Conservation (phyloP, 1,284 basidiomycete genomes). For the Chalciporus sp. region DNA sequence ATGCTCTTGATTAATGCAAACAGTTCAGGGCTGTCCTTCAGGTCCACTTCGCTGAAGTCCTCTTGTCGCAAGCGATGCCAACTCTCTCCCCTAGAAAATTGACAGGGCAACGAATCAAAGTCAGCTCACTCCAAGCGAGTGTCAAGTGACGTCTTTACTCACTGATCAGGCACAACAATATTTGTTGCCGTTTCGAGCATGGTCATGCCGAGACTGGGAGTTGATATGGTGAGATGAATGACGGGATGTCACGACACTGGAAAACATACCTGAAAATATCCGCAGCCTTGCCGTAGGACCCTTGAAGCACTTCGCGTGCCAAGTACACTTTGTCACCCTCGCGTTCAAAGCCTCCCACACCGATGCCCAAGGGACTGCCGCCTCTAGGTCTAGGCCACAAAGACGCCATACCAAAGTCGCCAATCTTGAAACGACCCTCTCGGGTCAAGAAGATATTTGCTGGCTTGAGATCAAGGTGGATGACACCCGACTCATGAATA, state of each 20-base stretch:
- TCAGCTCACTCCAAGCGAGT: conserved; percentile 15
- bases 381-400: conserved; percentile 69
- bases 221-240: conserved; percentile 7
- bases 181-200: conserved; percentile 95
- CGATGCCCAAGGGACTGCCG: conserved; percentile 38
- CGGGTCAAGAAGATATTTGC: conserved; percentile 95
- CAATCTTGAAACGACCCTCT: conserved; percentile 93
- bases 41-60: conserved; percentile 90
- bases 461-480: conserved; percentile 98
- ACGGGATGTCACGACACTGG: conserved; percentile 22
- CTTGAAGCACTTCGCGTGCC: conserved; percentile 96
- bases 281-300: conserved; percentile 89
- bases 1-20: conserved; percentile 73
- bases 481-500: conserved; percentile 87
- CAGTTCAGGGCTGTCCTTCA: conserved; percentile 74
- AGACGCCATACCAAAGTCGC: conserved; percentile 98
- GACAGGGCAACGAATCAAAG: not conserved
- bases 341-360: conserved; percentile 75
- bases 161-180: conserved; percentile 97
- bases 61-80: conserved; percentile 95
- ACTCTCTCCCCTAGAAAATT: conserved; percentile 68
- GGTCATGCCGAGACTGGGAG: conserved; percentile 85
- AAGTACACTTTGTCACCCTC: conserved; percentile 98
- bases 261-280: conserved; percentile 90
- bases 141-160: conserved; percentile 40